Base-by-base conservation (phyloP, 305 asterid species). In the Ruellia speciosa region DNA sequence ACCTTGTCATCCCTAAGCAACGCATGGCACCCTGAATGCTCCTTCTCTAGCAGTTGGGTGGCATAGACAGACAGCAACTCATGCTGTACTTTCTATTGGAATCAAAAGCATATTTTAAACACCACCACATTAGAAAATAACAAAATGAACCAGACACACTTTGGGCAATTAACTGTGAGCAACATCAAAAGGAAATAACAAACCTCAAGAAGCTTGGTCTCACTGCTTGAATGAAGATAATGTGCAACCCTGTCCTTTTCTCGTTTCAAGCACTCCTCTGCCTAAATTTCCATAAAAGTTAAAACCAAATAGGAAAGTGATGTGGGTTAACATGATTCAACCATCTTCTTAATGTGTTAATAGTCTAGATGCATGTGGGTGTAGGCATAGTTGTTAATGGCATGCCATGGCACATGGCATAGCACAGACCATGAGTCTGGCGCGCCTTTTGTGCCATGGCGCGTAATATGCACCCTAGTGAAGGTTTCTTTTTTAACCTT, bases 11-110 rank as follows among this genome's bases (percentile, higher is more conserved):
- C 94, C 66, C 90, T 80, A 20, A 92, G 95, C 69, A 92, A 74
- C 0, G 90, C 94, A 62, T 84, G 96, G 51, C 98, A 92, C 50
- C 98, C 98, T n/a, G 96, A 92, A 71, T 92, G 93, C 81, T 88
- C 96, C 78, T 83, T 90, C 83, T 90, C 98, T 43, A 90, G 73
- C 57, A 84, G 77, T 79, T 88, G 98, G 65, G 88, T 76, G 60
- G 86, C 95, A 75, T 88, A 86, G 50, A 92, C 98, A 46, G 90
- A 65, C 81, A 92, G 77, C 70, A 88, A 75, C 77, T 92, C 95
- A 50, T 80, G 81, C 76, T 88, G 95, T 57, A 80, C 95, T 82
- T 77, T 82, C 98, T 90, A 56, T 49, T 50, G 14, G 51, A 65
- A 52, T 77, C 57, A 10, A 19, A 52, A 19, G 8, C 14, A 18